phyloP scores from a whole-genome alignment of 1,284 basidiomycete species.

The Singerocomus inundabilis region DNA sequence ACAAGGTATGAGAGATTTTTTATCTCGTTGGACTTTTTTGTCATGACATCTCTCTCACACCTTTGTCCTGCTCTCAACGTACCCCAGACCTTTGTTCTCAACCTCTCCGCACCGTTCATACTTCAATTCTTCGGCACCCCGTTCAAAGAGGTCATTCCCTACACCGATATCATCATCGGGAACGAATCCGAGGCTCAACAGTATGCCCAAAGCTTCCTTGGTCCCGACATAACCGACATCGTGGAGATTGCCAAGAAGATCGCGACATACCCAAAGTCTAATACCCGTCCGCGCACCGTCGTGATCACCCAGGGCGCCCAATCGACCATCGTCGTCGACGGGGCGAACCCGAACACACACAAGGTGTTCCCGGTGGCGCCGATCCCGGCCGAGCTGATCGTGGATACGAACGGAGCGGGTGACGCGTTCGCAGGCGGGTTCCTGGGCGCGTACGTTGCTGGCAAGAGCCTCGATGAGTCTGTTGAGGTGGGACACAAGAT shows the following conservation, averaged over 20 bases:
- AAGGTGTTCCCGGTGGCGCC: slow-evolving; percentile 64
- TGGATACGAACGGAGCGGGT: slow-evolving; percentile 99
- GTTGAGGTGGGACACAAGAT: slow-evolving; percentile 89
- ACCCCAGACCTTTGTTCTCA: slow-evolving; percentile 77
- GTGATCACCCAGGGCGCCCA: slow-evolving; percentile 91
- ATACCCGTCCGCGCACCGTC: slow-evolving; percentile 78
- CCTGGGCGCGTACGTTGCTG: slow-evolving; percentile 81
- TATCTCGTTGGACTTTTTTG: not conserved
- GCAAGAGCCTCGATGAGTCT: slow-evolving; percentile 78
- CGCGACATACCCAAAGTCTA: slow-evolving; percentile 67
- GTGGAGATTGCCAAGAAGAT: slow-evolving; percentile 70
- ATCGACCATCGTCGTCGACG: slow-evolving; percentile 77
- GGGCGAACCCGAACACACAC: slow-evolving; percentile 51
- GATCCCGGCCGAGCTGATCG: slow-evolving; percentile 70
- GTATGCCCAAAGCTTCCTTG: slow-evolving; percentile 72
- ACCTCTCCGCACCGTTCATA: slow-evolving; percentile 98
- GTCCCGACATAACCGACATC: slow-evolving; percentile 61
- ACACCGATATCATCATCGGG: slow-evolving; percentile 86
- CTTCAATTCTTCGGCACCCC: slow-evolving; percentile 90
- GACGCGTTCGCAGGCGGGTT: slow-evolving; percentile 99
- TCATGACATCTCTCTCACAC: not conserved
- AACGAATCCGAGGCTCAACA: slow-evolving; percentile 95
- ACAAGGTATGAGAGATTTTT: slow-evolving; percentile 58
- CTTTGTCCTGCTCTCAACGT: not conserved
- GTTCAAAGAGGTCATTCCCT: slow-evolving; percentile 76